phyloP scores from a whole-genome alignment of 148 eudicot genomes.

The Hydrangea macrophylla region DNA sequence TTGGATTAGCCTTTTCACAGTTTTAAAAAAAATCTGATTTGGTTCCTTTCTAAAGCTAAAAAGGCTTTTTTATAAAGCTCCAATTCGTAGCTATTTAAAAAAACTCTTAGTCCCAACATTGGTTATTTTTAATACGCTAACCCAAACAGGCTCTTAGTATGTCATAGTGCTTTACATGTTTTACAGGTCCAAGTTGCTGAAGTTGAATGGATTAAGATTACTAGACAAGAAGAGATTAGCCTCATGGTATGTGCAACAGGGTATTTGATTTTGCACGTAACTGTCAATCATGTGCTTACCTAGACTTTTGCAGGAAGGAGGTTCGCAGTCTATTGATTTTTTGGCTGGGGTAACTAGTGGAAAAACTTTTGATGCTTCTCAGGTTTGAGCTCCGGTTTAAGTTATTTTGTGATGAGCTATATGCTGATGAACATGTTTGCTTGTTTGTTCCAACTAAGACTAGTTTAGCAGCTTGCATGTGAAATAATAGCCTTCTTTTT shows the following conservation, averaged over 20 bases:
- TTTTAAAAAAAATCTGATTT: too few species aligned
- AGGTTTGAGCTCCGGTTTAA: conserved; percentile 40
- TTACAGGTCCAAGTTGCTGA: conserved; percentile 79
- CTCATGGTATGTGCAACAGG: conserved; percentile 42
- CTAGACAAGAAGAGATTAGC: conserved; percentile 59
- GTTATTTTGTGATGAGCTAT: conserved; percentile 7
- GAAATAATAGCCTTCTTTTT: conserved; percentile 1
- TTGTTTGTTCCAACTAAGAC: neutral
- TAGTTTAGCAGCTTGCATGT: neutral
- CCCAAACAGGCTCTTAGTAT: too few species aligned
- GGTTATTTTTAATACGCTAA: too few species aligned
- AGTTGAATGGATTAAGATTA: conserved; percentile 76
- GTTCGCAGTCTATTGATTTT: conserved; percentile 44
- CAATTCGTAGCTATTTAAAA: too few species aligned
- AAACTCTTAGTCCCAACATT: too few species aligned
- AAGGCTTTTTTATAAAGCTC: too few species aligned
- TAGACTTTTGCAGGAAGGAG: conserved; percentile 57
- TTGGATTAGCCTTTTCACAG: too few species aligned
- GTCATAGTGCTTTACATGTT: conserved; percentile 9
- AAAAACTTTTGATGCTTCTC: conserved; percentile 65
- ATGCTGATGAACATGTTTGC: neutral
- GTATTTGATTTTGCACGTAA: conserved; percentile 4
- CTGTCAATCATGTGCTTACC: conserved; percentile 10
- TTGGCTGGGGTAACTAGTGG: conserved; percentile 72
- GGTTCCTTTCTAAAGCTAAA: too few species aligned